Evolutionary conservation across 2,329 filamentous ascomycete species (phyloP), one percentile per base, ranked within the genome.

Genomic region (Neonectria coccinea): DNA sequence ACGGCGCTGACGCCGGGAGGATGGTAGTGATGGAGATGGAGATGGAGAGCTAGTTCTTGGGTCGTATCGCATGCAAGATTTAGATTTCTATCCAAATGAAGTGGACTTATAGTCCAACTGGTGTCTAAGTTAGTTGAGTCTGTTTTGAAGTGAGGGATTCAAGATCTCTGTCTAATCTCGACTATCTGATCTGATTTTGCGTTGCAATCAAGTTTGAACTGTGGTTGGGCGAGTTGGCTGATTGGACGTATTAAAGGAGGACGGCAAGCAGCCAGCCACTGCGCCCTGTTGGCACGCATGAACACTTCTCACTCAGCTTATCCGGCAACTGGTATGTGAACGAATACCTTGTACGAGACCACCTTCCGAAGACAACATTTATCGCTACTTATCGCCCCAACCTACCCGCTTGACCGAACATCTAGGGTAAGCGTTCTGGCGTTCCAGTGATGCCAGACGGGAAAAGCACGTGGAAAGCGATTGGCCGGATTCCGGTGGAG

Each of bases 401-500:
- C 3, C 8, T 5, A 42, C 18, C 39, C 39, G 39, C n/a, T 18
- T 42, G 39, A 42, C 39, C 39, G 39, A 5, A 18, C 18, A 20
- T 20, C 8, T 20, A 60, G 57, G 57, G 51, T 60, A 55, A 41
- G 39, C 8, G 47, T 10, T 29, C 31, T 36, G 4, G 31, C 20
- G 53, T 55, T 55, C 70, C 68, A 70, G 61, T 69, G 50, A 68
- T 25, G 22, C 47, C 51, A 20, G 58, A 48, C 52, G 41, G 39
- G 52, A 59, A 62, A 71, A 66, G 69, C 71, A 73, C 71, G 71
- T 73, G 71, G 64, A 66, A 70, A 70, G 45, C 11, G 53, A 62
- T 57, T 56, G 51, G 56, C 20, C 11, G 14, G 39, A 52, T 54
- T 36, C 51, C 20, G 12, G 54, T 58, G 59, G 56, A 50, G 42